phyloP scores from a whole-genome alignment of 1,139 yeast species.

The Komagataea norvegica region DNA sequence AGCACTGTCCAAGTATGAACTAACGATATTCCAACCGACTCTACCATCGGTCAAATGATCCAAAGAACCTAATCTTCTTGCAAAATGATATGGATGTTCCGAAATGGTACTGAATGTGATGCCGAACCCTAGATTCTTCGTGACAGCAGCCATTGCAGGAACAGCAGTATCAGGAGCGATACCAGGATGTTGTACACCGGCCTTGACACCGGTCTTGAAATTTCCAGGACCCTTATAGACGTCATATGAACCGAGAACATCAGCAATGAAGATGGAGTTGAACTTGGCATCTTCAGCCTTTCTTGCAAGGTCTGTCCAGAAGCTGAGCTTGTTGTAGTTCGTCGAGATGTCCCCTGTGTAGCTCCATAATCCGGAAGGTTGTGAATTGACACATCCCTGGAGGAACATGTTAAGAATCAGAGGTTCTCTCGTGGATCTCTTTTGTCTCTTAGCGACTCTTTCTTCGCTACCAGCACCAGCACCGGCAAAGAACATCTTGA shows the following conservation, averaged over 20 bases:
- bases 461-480: neutral
- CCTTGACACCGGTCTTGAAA: constrained; percentile 32
- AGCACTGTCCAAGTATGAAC: constrained; percentile 39
- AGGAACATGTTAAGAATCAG: constrained; percentile 38
- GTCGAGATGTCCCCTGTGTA: constrained; percentile 35
- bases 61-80: constrained; percentile 37
- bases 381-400: constrained; percentile 36
- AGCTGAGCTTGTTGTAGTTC: constrained; percentile 34
- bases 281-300: constrained; percentile 41
- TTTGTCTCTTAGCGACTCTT: constrained; percentile 1
- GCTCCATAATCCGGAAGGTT: constrained; percentile 36
- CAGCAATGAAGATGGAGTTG: constrained; percentile 42
- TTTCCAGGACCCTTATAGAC: constrained; percentile 39
- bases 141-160: constrained; percentile 40
- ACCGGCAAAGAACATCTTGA: constrained; percentile 1
- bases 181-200: constrained; percentile 40
- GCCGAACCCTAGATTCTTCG: constrained; percentile 35
- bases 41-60: constrained; percentile 39
- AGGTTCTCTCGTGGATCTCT: constrained; percentile 17
- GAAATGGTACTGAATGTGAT: constrained; percentile 38
- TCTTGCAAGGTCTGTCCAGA: constrained; percentile 41
- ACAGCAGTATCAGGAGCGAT: constrained; percentile 37
- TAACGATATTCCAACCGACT: constrained; percentile 42
- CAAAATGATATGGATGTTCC: constrained; percentile 39
- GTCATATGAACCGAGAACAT: constrained; percentile 41